Evolutionary conservation across 371 early-diverging fungal genomes (phyloP), one percentile per base, ranked within the genome.

Genomic region (Dichotomocladium elegans): DNA sequence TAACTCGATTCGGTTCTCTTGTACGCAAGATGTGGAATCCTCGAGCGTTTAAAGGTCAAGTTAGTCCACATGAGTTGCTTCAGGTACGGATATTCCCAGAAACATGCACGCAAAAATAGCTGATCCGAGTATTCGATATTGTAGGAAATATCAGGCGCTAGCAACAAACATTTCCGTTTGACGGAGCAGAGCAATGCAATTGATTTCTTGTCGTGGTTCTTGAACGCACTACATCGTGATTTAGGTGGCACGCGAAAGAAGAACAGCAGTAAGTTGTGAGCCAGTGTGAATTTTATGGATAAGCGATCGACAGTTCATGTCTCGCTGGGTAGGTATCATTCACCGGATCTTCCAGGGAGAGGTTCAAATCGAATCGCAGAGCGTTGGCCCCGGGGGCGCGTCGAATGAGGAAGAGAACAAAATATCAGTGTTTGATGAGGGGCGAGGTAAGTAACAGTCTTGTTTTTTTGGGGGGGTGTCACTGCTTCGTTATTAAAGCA

Each of bases 21-120:
- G 69, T 92, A 8, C 83, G 94, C 41, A 95, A 93, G 64, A 89
- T 99, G 61, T 98, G 96, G 96, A 95, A 94, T 62, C 85, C 94
- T 22, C 71, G 80, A 9, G 93, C 94, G 4, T 96, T 96, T 66
- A 96, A 96, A 53, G 92, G 92, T 0, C 97, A 96, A 77, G 93
- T 97, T 40, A 92, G 93, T 64, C 98, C 98, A 4, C 98, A 99
- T 64, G 98, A 99, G 58, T 64, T 97, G 0, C 69, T 96, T 3
- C 96, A 96, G 72, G 87, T 82, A 63, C 41, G 49, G 28, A 17
- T 37, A n/a, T n/a, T n/a, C n/a, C n/a, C n/a, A n/a, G n/a, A n/a
- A n/a, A n/a, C n/a, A n/a, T n/a, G n/a, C n/a, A n/a, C n/a, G n/a
- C n/a, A n/a, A n/a, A n/a, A 43, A 25, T 17, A 26, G 9, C 10